Percentiles rank a stretch among this genome's conserved stretches.
Conservation (phyloP, 2,329 filamentous ascomycete species). For the Clarireedia hainanense region DNA sequence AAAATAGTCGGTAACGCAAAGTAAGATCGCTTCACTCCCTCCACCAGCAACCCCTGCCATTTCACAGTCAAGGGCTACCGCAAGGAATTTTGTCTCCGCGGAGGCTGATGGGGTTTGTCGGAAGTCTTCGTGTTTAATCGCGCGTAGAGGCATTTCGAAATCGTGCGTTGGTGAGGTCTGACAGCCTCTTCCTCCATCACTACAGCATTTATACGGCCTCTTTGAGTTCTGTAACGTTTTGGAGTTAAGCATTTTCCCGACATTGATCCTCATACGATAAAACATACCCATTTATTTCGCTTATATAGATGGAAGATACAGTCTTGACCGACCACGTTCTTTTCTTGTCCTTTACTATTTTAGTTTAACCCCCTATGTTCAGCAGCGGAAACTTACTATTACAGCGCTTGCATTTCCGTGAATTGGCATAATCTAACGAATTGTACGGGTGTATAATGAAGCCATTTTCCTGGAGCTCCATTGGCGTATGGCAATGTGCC, state of each 20-base stretch:
- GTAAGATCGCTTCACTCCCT: slow-evolving; percentile 30
- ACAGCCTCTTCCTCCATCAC: slow-evolving; percentile 8
- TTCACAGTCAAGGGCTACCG: slow-evolving; percentile 41
- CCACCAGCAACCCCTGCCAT: slow-evolving; percentile 34
- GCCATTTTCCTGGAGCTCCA: slow-evolving; percentile 8
- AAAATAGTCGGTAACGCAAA: slow-evolving; percentile 38
- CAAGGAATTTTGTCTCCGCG: slow-evolving; percentile 21
- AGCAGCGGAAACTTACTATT: slow-evolving; percentile 9
- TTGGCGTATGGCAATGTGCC: slow-evolving; percentile 10
- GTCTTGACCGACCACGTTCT: not conserved
- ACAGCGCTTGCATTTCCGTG: slow-evolving; percentile 14
- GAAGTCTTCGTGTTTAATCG: slow-evolving; percentile 12
- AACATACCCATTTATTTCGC: slow-evolving; percentile 13
- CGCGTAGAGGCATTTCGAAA: slow-evolving; percentile 10
- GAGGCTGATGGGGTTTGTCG: slow-evolving; percentile 10
- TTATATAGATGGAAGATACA: slow-evolving; percentile 15
- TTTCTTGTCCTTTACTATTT: slow-evolving; percentile 6
- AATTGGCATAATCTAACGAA: slow-evolving; percentile 7
- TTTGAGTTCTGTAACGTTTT: slow-evolving; percentile 5
- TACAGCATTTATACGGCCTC: slow-evolving; percentile 16
- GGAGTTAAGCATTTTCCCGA: slow-evolving; percentile 3
- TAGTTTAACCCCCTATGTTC: not conserved
- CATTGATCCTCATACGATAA: not conserved
- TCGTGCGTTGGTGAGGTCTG: slow-evolving; percentile 13
- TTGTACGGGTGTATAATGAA: slow-evolving; percentile 10